These are phyloP conservation scores for Hamamelis virginiana DNA, from an alignment of 164 flowering plant species.

Conservation along the genomic window DNA sequence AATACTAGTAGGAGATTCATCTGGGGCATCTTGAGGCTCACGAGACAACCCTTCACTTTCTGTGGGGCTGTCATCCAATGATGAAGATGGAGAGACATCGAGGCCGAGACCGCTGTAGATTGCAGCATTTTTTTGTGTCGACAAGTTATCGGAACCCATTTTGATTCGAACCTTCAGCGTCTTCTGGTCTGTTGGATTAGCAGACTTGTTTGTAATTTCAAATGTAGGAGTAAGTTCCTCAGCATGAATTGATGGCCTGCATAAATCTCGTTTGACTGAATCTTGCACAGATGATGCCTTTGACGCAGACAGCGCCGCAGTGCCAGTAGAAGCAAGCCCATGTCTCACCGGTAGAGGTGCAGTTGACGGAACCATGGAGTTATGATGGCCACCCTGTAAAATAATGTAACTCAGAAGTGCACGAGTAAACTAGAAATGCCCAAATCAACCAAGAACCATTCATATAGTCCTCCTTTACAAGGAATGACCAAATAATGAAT, in stretches of 20 bases:
- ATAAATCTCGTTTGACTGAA: constrained; percentile 28
- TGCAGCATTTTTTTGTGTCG: constrained; percentile 33
- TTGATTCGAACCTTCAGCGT: constrained; percentile 46
- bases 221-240: constrained; percentile 13
- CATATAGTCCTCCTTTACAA: constrained; percentile 4
- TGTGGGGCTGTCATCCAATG: constrained; percentile 48
- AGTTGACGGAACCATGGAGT: constrained; percentile 26
- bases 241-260: constrained; percentile 19
- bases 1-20: constrained; percentile 58
- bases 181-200: constrained; percentile 20
- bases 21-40: constrained; percentile 26
- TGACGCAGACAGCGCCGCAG: constrained; percentile 16
- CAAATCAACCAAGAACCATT: not conserved
- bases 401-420: constrained; percentile 22
- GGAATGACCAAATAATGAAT: no score
- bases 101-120: constrained; percentile 79
- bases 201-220: constrained; percentile 22
- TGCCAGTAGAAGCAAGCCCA: constrained; percentile 32
- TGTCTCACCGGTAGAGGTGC: constrained; percentile 16
- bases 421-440: constrained; percentile 17
- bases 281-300: constrained; percentile 22
- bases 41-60: constrained; percentile 37
- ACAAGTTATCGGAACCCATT: constrained; percentile 29
- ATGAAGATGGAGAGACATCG: constrained; percentile 63
- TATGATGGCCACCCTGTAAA: constrained; percentile 44